Base-by-base conservation (phyloP, 208 protist species). In the Acanthamoeba sp. region DNA sequence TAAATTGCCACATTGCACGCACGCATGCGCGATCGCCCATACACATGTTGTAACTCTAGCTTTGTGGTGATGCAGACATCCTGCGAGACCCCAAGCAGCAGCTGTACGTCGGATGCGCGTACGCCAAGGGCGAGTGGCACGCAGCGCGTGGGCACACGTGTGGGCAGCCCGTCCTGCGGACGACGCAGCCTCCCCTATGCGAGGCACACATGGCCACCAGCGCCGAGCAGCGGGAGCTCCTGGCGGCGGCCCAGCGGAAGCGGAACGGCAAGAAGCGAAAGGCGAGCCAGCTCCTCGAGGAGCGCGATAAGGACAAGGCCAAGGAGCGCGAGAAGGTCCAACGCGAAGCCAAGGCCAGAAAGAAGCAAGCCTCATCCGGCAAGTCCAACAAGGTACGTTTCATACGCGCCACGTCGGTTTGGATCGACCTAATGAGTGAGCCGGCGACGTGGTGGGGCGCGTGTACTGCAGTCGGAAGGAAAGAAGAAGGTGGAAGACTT, bases 41-140 rank as follows among this genome's bases (percentile, higher is more conserved):
- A 20, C 38, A 32, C 20, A 45, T 22, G 38, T 5, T 22, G 5
- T 40, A 10, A 36, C 1, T 7, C 9, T 45, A 5, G 5, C 4
- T 50, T 82, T 7, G 1, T 36, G 36, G 34, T 20, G 2, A 42
- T 90, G 55, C 85, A 91, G 85, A 91, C 34, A 73, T 91, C 16
- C 38, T 91, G 85, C 85, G n/a, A 14, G 85, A 91, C 42, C 85
- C 85, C 2, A 71, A 91, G 27, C 85, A 91, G 85, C 50, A 91
- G 85, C 36, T 91, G 57, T 91, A 73, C 59, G 73, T 50, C 18
- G 57, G 85, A 5, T 91, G 85, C 59, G 45, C 50, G 12, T 91
- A 91, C 57, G 57, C 24, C 34, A 71, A 73, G 38, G 55, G 42
- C 32, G 85, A 40, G 55, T 62, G 55, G 55, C 55, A 62, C 24